Conservation (phyloP, 768 basidiomycete genomes). For the Mrakia hoshinonis region DNA sequence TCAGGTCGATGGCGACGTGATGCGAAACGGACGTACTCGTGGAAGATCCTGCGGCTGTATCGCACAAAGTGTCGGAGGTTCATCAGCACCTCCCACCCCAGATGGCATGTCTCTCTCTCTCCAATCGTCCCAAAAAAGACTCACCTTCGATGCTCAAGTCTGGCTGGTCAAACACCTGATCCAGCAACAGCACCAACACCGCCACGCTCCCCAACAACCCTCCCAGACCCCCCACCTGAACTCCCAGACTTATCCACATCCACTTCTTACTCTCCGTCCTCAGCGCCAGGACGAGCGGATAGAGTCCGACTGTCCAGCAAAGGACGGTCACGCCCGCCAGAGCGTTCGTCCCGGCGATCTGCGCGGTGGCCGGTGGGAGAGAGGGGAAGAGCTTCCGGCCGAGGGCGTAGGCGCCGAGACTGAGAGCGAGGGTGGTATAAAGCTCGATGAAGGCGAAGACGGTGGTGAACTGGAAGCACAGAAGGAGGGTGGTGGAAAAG, state of each 20-base stretch:
- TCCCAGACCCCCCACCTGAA: background rate
- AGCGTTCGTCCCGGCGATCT: background rate
- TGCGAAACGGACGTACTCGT: background rate
- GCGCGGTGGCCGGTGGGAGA: background rate
- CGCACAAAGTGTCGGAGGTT: too few species aligned
- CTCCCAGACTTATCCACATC: background rate
- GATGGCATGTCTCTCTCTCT: too few species aligned
- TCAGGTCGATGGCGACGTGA: too few species aligned
- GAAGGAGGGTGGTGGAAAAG: background rate
- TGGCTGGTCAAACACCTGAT: too few species aligned
- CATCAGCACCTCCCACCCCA: too few species aligned
- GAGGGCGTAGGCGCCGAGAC: background rate
- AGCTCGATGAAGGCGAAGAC: slow-evolving; percentile 9
- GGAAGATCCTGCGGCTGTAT: too few species aligned
- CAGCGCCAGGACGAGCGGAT: background rate
- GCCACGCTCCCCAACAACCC: background rate
- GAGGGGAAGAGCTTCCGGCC: background rate
- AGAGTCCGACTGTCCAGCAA: background rate
- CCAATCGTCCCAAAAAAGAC: too few species aligned
- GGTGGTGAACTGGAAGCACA: background rate
- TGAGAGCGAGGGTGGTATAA: background rate
- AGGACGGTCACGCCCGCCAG: background rate
- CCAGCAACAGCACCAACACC: background rate
- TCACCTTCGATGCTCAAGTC: too few species aligned
- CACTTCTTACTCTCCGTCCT: background rate